Evolutionary conservation across 805 yeast species (phyloP), one percentile per base, ranked within the genome.

Genomic region (Barnettozyma californica): DNA sequence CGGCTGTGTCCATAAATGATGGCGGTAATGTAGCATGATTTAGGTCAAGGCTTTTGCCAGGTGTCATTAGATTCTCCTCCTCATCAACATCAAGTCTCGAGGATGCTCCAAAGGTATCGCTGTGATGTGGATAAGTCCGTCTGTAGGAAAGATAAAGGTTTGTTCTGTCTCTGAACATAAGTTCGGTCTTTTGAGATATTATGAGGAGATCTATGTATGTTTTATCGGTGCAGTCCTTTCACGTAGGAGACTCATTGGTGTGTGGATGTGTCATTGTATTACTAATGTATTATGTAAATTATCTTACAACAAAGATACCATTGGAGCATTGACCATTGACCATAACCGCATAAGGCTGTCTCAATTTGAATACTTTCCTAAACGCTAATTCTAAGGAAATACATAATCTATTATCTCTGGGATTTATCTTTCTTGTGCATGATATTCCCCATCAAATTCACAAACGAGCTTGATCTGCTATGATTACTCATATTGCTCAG

Each of bases 161-260:
- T n/a, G 99, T 94, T 64, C 97, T 75, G 68, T 94, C 98, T 64
- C 98, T 76, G 61, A 86, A 87, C 97, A 92, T 89, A 29, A 10
- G n/a, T n/a, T n/a, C n/a, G n/a, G n/a, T n/a, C n/a, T n/a, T n/a
- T n/a, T n/a, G n/a, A n/a, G n/a, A n/a, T n/a, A n/a, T n/a, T n/a
- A n/a, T n/a, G n/a, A n/a, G n/a, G n/a, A n/a, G n/a, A n/a, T n/a
- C n/a, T n/a, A n/a, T n/a, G n/a, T n/a, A n/a, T n/a, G n/a, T n/a
- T n/a, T n/a, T n/a, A n/a, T n/a, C n/a, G n/a, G n/a, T n/a, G n/a
- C n/a, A n/a, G n/a, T n/a, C n/a, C n/a, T n/a, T n/a, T n/a, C n/a
- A n/a, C n/a, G n/a, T n/a, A n/a, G n/a, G n/a, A n/a, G n/a, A n/a
- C n/a, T n/a, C n/a, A n/a, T n/a, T n/a, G n/a, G n/a, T n/a, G n/a